Base-by-base conservation (phyloP, 225 moss, liverwort and hornwort genomes). In the Takakia lepidozioides region DNA sequence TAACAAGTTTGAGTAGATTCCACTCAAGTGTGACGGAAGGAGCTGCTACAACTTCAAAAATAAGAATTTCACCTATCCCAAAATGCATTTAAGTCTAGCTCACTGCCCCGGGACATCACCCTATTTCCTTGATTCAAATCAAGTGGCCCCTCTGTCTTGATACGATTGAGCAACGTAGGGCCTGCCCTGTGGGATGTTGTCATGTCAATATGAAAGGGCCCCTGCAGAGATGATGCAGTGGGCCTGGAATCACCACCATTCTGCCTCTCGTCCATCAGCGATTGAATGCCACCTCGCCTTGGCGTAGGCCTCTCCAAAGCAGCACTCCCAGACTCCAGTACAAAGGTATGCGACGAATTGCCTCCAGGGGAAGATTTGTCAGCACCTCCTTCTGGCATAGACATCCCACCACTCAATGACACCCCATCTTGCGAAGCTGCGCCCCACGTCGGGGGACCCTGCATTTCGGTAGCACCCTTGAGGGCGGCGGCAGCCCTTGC, bases 281-380 rank as follows among this genome's bases (percentile, higher is more conserved):
- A 68, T 49, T 69, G 67, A 54, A 83, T 61, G 52, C 81, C 44
- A 38, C 81, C 80, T 49, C 78, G 59, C 41, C 81, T 75, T 56
- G 78, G 80, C 29, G 70, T 78, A 34, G 81, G 73, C 60, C 59
- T 62, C 61, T 82, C 76, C 24, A 82, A 58, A 10, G 75, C 66
- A 71, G 65, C 48, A 51, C 23, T 32, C 43, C 71, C 70, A 6
- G 32, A 32, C 32, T 32, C 11, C 32, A 32, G 7, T 11, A 32
- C 11, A 11, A 32, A 32, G 41, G 63, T 59, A 18, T 63, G 60
- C 28, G 66, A 38, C 27, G 28, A 20, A 25, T 16, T 57, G 49
- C 57, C 58, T 52, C 30, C 64, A 25, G 26, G 59, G 26, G 48
- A 61, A 45, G 55, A 46, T 18, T 46, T 66, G 64, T 66, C 68